Base-by-base conservation (phyloP, 495 filamentous ascomycete genomes). In the Terfezia claveryi region DNA sequence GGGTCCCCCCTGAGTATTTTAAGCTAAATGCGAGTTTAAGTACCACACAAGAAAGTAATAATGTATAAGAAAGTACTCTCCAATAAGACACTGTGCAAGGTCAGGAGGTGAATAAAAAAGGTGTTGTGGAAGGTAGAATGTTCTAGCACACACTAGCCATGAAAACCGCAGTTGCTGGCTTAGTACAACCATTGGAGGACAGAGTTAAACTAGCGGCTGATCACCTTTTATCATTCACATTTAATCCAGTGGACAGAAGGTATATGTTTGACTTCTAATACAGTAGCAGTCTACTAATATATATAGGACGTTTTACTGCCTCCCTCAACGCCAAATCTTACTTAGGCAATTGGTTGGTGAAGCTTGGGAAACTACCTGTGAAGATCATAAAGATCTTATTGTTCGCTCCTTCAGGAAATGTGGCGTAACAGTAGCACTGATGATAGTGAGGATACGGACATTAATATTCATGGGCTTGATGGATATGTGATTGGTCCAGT, bases 401-500 rank as follows among this genome's bases (percentile, higher is more conserved):
- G 23, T 57, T 23, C n/a, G 53, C 11, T 54, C 52, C 0, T 60
- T 60, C 56, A n/a, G 46, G 0, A 58, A 55, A 16, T 23, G 50
- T 4, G 58, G 56, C 10, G 37, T 60, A 4, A 52, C 52, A 1
- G 37, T 60, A 14, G 56, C 56, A 8, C n/a, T 53, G 49, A 58
- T 53, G 49, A 49, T 10, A 49, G 49, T n/a, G 52, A 50, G 46
- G 38, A 60, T 51, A 12, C 16, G 32, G 49, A 60, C 23, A 23
- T 60, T 5, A 23, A 20, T 8, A 50, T 60, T 16, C 55, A 60
- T 17, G 56, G 56, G 1, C 38, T 60, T 7, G 50, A 38, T 11
- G 20, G 23, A 11, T 51, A 51, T 23, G 17, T 23, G 10, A 20
- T 51, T 51, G 38, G 38, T 11, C 11, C 20, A 20, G 20, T 20